phyloP scores from a whole-genome alignment of 2,329 filamentous ascomycete genomes.

The Claviceps africana region DNA sequence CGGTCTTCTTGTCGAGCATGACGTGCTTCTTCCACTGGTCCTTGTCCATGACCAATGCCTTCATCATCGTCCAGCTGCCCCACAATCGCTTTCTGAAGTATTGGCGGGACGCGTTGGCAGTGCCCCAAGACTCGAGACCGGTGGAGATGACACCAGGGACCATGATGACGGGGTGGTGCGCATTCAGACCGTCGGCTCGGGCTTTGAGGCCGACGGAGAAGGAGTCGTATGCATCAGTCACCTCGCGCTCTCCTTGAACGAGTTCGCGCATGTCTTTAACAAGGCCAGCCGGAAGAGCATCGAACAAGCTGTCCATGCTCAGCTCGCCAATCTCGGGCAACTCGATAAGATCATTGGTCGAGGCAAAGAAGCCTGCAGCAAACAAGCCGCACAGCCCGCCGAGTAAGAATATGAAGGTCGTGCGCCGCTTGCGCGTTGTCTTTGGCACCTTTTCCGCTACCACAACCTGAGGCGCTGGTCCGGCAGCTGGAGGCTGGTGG shows the following conservation, averaged over 20 bases:
- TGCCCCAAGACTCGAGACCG: slow-evolving; percentile 92
- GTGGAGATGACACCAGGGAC: slow-evolving; percentile 96
- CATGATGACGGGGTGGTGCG: slow-evolving; percentile 87
- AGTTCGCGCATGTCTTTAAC: slow-evolving; percentile 76
- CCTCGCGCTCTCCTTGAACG: slow-evolving; percentile 72
- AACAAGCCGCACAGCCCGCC: slow-evolving; percentile 84
- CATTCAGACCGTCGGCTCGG: slow-evolving; percentile 63
- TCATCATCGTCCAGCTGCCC: slow-evolving; percentile 99
- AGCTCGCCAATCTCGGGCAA: slow-evolving; percentile 56
- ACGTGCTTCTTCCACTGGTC: slow-evolving; percentile 90
- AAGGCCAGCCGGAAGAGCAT: slow-evolving; percentile 75
- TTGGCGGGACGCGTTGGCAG: slow-evolving; percentile 64
- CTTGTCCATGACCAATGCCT: slow-evolving; percentile 83
- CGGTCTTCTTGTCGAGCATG: slow-evolving; percentile 87
- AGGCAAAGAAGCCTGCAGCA: slow-evolving; percentile 80
- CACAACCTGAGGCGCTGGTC: slow-evolving; percentile 23
- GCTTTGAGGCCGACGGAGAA: slow-evolving; percentile 83
- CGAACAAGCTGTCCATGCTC: slow-evolving; percentile 74
- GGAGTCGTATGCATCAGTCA: slow-evolving; percentile 76
- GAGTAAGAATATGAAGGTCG: slow-evolving; percentile 70
- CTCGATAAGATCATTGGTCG: slow-evolving; percentile 77
- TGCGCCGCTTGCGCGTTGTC: slow-evolving; percentile 52
- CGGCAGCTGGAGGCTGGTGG: slow-evolving; percentile 14
- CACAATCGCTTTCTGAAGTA: slow-evolving; percentile 93
- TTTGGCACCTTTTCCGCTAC: slow-evolving; percentile 31